Conservation (phyloP, 768 basidiomycete genomes). For the Boletus coccyginus region DNA sequence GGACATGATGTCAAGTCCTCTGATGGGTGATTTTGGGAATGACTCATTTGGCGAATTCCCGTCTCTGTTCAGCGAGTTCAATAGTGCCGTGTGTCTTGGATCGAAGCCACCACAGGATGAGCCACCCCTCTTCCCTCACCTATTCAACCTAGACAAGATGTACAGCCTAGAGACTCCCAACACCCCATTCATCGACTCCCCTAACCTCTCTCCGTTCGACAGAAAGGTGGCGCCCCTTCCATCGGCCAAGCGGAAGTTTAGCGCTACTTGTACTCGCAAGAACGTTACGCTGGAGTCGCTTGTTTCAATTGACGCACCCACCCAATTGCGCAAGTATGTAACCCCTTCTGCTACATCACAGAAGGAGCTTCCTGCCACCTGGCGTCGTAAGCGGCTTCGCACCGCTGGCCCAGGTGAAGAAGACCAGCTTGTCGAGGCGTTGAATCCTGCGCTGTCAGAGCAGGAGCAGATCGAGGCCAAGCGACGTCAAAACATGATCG, state of each 20-base stretch:
- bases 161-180: constrained; percentile 48
- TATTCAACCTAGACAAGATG: constrained; percentile 34
- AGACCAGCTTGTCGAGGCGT: constrained; percentile 33
- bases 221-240: constrained; percentile 14
- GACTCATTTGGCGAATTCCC: constrained; percentile 33
- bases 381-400: constrained; percentile 59
- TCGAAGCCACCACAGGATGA: constrained; percentile 14
- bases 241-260: constrained; percentile 26
- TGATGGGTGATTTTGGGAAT: constrained; percentile 34
- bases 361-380: constrained; percentile 74
- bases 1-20: constrained; percentile 43
- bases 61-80: constrained; percentile 31
- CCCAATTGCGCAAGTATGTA: constrained; percentile 72
- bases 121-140: constrained; percentile 6
- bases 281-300: constrained; percentile 63
- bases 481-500: constrained; percentile 80
- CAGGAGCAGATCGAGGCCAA: constrained; percentile 74
- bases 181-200: constrained; percentile 47
- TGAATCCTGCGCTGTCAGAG: constrained; percentile 46
- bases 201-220: constrained; percentile 27
- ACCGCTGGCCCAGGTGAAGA: constrained; percentile 48
- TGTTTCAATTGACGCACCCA: constrained; percentile 74
- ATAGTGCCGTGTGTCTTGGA: constrained; percentile 12
- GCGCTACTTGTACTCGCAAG: constrained; percentile 68
- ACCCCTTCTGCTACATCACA: constrained; percentile 73